Evolutionary conservation across 1,284 basidiomycete species (phyloP).

Genomic region (Pisolithus thermaeus): DNA sequence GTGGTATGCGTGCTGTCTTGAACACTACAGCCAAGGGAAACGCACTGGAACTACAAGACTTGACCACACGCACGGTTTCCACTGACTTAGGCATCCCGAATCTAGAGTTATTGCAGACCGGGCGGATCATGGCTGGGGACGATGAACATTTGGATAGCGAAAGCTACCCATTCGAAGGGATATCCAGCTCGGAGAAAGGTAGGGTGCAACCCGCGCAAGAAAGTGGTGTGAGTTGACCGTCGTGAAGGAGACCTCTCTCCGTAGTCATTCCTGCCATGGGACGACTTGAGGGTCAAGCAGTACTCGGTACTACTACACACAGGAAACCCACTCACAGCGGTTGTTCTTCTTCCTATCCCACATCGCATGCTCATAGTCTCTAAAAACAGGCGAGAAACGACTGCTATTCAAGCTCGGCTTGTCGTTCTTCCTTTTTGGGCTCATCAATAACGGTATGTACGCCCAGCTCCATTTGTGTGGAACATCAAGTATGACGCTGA

Average conservation of each 20-base stretch:
- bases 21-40: neutral
- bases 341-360: slow-evolving; percentile 5
- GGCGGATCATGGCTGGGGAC: neutral
- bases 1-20: neutral
- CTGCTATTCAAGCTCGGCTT: slow-evolving; percentile 32
- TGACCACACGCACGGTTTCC: slow-evolving; percentile 4
- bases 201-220: slow-evolving; percentile 7
- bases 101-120: neutral
- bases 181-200: slow-evolving; percentile 19
- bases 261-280: slow-evolving; percentile 2
- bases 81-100: neutral
- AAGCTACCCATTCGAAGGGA: slow-evolving; percentile 11
- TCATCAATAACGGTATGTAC: slow-evolving; percentile 50
- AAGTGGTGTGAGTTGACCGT: slow-evolving; percentile 23
- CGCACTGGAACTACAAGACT: slow-evolving; percentile 15
- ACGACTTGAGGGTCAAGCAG: slow-evolving; percentile 5
- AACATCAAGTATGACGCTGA: neutral
- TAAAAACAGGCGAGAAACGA: slow-evolving; percentile 11
- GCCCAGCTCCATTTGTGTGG: neutral
- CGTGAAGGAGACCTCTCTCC: slow-evolving; percentile 16
- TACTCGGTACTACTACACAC: neutral
- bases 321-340: slow-evolving; percentile 17
- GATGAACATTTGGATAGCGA: slow-evolving; percentile 1
- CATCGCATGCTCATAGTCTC: slow-evolving; percentile 12
- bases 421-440: slow-evolving; percentile 54